Conservation (phyloP, 1,284 basidiomycete species). For the Heterobasidion irregulare region DNA sequence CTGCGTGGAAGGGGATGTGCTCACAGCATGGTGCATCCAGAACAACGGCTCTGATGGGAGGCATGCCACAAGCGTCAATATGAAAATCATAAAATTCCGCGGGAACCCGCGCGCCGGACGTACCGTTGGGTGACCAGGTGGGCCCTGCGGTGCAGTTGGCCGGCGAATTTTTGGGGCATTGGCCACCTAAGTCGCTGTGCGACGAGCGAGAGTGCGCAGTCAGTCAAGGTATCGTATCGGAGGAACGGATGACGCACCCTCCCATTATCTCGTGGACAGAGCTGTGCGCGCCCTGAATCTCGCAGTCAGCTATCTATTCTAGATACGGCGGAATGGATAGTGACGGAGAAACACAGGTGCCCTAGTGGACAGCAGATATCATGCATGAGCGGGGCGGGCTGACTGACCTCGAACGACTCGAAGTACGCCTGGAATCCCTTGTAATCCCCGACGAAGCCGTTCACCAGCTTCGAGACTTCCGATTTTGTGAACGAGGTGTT, state of each 20-base stretch:
- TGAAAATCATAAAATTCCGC: too few species aligned
- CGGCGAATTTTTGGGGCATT: slow-evolving; percentile 16
- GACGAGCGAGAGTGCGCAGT: background rate
- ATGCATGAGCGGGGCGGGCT: background rate
- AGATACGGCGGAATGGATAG: background rate
- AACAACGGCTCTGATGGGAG: slow-evolving; percentile 24
- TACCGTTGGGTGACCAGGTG: slow-evolving; percentile 22
- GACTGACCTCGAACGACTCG: slow-evolving; percentile 19
- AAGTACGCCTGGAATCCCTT: slow-evolving; percentile 25
- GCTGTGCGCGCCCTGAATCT: slow-evolving; percentile 17
- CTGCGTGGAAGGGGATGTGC: background rate
- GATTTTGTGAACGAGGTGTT: slow-evolving; percentile 23
- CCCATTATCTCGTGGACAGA: slow-evolving; percentile 21
- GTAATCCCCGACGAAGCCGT: slow-evolving; percentile 23
- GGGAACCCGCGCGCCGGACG: background rate
- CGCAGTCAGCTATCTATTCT: background rate
- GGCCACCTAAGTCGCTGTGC: slow-evolving; percentile 19
- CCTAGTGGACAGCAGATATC: background rate
- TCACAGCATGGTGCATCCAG: slow-evolving; percentile 29
- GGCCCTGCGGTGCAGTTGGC: slow-evolving; percentile 14
- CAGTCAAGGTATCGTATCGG: background rate
- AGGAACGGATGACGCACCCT: slow-evolving; percentile 14
- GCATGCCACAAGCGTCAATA: background rate
- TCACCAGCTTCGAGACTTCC: slow-evolving; percentile 19
- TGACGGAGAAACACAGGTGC: background rate